phyloP scores from a whole-genome alignment of 805 yeast genomes.

The Blastobotrys mokoenaii region DNA sequence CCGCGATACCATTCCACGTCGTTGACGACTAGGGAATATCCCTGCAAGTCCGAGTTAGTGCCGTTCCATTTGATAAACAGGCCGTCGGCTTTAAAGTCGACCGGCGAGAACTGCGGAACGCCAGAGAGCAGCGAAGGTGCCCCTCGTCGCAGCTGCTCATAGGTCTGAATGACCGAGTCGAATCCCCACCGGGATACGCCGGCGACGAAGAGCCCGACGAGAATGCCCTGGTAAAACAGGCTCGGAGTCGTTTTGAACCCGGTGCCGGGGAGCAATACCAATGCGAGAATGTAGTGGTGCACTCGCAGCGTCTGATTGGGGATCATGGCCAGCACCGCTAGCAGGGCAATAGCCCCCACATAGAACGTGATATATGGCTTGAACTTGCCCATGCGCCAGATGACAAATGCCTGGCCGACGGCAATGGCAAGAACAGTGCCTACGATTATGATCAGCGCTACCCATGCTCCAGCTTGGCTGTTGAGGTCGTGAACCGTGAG shows the following conservation, averaged over 20 bases:
- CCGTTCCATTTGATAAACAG: conserved; percentile 16
- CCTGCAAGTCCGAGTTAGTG: background rate
- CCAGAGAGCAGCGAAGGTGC: conserved; percentile 43
- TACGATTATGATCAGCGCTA: conserved; percentile 50
- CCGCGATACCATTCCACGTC: conserved; percentile 75
- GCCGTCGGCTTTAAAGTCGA: conserved; percentile 5
- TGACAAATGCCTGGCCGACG: conserved; percentile 60
- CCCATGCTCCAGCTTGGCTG: conserved; percentile 67
- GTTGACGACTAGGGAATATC: conserved; percentile 58
- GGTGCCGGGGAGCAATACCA: conserved; percentile 77
- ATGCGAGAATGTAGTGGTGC: conserved; percentile 72
- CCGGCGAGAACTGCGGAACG: conserved; percentile 18
- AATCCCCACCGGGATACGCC: conserved; percentile 93
- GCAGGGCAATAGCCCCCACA: conserved; percentile 12
- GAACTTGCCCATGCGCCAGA: conserved; percentile 64
- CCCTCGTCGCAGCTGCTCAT: conserved; percentile 53
- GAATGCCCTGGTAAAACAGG: conserved; percentile 71
- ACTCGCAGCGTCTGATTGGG: conserved; percentile 69
- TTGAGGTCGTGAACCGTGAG: conserved; percentile 62
- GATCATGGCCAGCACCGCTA: conserved; percentile 37
- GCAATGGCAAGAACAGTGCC: conserved; percentile 45
- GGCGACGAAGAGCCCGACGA: conserved; percentile 70
- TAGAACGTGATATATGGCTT: conserved; percentile 51
- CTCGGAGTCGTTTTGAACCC: conserved; percentile 38
- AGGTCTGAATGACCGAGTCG: conserved; percentile 81